These are phyloP conservation scores for Tetrapyrgos nigripes DNA, from an alignment of 1,284 basidiomycete species.

Conservation along the genomic window DNA sequence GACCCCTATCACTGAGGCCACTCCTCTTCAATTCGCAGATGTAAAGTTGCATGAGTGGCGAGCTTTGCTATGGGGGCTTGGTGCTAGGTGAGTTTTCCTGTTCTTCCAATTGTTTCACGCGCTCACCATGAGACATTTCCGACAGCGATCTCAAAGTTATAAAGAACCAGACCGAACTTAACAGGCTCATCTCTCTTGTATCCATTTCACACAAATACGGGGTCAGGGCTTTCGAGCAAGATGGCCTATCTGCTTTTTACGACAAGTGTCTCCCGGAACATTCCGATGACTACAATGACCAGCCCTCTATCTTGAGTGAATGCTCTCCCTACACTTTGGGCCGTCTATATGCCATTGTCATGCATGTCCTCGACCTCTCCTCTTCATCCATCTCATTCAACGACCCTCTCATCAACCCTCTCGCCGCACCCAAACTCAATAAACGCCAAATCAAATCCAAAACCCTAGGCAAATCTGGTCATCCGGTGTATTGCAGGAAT, in stretches of 20 bases:
- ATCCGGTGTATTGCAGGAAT: background rate
- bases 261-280: background rate
- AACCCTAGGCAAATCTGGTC: background rate
- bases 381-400: background rate
- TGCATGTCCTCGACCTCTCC: background rate
- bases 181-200: background rate
- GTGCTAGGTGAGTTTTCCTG: background rate
- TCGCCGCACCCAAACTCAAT: background rate
- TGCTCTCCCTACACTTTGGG: background rate
- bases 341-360: background rate
- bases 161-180: background rate
- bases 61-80: background rate
- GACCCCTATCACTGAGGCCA: background rate
- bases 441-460: too few species aligned
- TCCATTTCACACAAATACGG: background rate
- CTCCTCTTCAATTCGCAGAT: background rate
- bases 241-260: background rate
- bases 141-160: background rate
- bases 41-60: background rate
- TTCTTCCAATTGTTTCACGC: background rate
- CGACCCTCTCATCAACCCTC: background rate
- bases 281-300: background rate
- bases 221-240: background rate
- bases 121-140: background rate
- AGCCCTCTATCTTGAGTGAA: background rate